phyloP scores from a whole-genome alignment of 305 asterid genomes.

The Coffea humblotiana region DNA sequence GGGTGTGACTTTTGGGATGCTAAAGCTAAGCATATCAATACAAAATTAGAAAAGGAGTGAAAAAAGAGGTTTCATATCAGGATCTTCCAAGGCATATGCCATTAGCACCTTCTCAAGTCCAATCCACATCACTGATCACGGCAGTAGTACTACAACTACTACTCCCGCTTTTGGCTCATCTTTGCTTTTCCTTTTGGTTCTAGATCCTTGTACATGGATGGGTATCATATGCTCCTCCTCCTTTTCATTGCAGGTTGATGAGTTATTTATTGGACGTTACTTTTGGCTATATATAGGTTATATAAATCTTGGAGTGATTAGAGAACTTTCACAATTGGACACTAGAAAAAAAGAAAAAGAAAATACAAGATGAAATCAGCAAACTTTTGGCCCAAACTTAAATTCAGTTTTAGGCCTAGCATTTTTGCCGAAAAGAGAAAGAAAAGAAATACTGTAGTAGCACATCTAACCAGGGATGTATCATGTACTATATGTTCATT shows the following conservation, averaged over 20 bases:
- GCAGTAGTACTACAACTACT: background rate
- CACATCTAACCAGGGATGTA: too few species aligned
- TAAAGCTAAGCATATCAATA: background rate
- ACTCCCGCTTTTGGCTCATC: background rate
- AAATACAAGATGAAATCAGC: conserved; percentile 2
- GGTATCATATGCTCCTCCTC: background rate
- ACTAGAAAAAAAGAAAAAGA: too few species aligned
- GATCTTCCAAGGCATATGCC: conserved; percentile 38
- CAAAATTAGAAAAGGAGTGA: background rate
- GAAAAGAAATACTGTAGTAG: background rate
- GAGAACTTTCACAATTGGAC: background rate
- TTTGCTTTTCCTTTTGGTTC: background rate
- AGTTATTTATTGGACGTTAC: background rate
- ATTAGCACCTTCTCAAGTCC: conserved; percentile 2
- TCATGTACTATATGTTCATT: too few species aligned
- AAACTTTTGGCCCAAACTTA: background rate
- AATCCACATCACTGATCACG: conserved; percentile 13
- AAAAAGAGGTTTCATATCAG: conserved; percentile 9
- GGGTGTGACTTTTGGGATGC: conserved; percentile 13
- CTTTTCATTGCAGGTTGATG: background rate
- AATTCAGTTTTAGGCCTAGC: background rate
- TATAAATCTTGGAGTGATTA: background rate
- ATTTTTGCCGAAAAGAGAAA: too few species aligned
- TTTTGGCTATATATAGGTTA: background rate
- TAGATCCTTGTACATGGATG: background rate